These are phyloP conservation scores for Trichoderma brevicompactum DNA, from an alignment of 2,329 filamentous ascomycete genomes.

Conservation along the genomic window DNA sequence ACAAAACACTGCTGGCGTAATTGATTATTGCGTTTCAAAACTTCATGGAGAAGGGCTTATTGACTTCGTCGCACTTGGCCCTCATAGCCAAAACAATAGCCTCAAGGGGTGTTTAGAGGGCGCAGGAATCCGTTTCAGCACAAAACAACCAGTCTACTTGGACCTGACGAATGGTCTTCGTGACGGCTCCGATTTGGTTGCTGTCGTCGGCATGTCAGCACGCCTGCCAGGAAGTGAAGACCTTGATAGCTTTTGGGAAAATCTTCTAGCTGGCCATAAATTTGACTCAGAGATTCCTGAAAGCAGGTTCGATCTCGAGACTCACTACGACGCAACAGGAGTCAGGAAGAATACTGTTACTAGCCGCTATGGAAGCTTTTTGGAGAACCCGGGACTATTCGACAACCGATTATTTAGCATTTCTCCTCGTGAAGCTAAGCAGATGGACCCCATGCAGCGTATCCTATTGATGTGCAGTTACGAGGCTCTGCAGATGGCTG, in stretches of 20 bases:
- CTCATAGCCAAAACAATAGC: too few species aligned
- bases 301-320: not conserved
- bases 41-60: too few species aligned
- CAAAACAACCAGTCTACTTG: too few species aligned
- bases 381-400: slow-evolving; percentile 50
- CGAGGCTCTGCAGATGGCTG: slow-evolving; percentile 75
- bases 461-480: slow-evolving; percentile 73
- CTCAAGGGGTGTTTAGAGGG: too few species aligned
- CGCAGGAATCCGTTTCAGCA: too few species aligned
- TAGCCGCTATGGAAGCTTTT: not conserved
- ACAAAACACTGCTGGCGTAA: too few species aligned
- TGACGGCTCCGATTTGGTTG: not conserved
- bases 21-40: too few species aligned
- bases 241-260: not conserved
- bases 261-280: not conserved
- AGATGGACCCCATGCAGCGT: slow-evolving; percentile 76
- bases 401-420: slow-evolving; percentile 80
- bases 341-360: not conserved
- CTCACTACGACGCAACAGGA: not conserved
- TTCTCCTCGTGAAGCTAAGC: slow-evolving; percentile 73
- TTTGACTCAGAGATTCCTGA: not conserved
- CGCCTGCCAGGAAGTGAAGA: not conserved
- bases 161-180: too few species aligned
- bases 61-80: too few species aligned
- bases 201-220: not conserved